Evolutionary conservation across 495 filamentous ascomycete species (phyloP).

Genomic region (Chaetomium fimeti): DNA sequence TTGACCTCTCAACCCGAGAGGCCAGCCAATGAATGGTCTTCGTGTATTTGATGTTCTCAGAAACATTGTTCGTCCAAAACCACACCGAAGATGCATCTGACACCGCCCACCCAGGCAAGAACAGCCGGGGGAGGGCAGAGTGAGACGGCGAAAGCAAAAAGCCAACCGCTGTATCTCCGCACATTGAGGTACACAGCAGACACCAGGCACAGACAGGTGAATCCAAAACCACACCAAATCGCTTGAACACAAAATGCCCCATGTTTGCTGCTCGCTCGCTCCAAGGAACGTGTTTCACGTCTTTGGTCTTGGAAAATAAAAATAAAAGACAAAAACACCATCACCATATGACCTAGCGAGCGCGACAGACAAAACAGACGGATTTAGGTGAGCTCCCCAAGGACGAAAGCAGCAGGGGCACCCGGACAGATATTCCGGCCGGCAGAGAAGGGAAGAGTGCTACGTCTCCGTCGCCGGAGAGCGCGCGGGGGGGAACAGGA

Average conservation of each 20-base stretch:
- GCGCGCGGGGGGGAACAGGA: background rate
- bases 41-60: constrained; percentile 3
- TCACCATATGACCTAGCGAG: background rate
- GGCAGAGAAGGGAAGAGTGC: constrained; percentile 16
- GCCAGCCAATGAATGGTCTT: constrained; percentile 10
- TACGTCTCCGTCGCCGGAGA: background rate
- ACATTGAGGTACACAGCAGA: background rate
- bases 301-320: background rate
- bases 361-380: constrained; percentile 17
- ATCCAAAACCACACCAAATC: constrained; percentile 12
- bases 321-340: background rate
- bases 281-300: constrained; percentile 24
- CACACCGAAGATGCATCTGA: background rate
- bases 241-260: constrained; percentile 7
- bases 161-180: background rate
- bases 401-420: background rate
- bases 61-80: background rate
- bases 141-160: constrained; percentile 8
- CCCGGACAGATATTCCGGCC: background rate
- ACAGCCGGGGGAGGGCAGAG: background rate
- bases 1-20: constrained; percentile 16
- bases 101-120: background rate
- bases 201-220: background rate
- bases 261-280: constrained; percentile 20
- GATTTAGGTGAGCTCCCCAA: constrained; percentile 19